Conservation (phyloP, 2,329 filamentous ascomycete genomes). For the Rachicladosporium sp. region DNA sequence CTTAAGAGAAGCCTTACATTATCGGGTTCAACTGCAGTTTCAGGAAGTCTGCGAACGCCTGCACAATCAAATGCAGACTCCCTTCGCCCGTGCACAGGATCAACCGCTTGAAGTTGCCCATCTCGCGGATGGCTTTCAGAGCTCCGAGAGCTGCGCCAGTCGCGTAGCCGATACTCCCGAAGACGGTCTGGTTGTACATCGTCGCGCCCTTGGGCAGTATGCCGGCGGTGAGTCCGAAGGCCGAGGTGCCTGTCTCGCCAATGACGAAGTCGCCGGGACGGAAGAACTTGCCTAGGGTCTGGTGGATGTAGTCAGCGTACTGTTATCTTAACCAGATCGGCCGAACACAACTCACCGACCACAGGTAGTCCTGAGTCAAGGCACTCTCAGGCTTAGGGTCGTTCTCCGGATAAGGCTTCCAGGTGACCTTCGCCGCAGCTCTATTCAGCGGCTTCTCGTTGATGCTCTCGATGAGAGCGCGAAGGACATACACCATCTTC, state of each 20-base stretch:
- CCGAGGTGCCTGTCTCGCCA: slow-evolving; percentile 20
- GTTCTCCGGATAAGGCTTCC: slow-evolving; percentile 28
- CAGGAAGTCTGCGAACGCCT: slow-evolving; percentile 73
- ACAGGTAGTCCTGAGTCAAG: slow-evolving; percentile 15
- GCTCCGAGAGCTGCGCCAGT: slow-evolving; percentile 15
- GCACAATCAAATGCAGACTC: slow-evolving; percentile 47
- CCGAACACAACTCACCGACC: slow-evolving; percentile 4
- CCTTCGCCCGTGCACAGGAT: slow-evolving; percentile 53
- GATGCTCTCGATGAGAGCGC: slow-evolving; percentile 51
- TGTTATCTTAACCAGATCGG: too few relatives aligned
- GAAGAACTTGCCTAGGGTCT: slow-evolving; percentile 10
- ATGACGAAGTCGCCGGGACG: slow-evolving; percentile 14
- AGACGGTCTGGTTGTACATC: slow-evolving; percentile 41
- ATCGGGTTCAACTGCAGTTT: slow-evolving; percentile 51
- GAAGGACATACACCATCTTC: slow-evolving; percentile 51
- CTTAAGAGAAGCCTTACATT: slow-evolving; percentile 4
- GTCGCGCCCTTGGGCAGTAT: slow-evolving; percentile 41
- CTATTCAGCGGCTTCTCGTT: slow-evolving; percentile 41
- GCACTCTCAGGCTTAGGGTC: slow-evolving; percentile 9
- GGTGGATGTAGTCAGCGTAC: background rate
- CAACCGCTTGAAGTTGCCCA: slow-evolving; percentile 31
- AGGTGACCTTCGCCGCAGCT: slow-evolving; percentile 36
- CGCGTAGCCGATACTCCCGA: slow-evolving; percentile 20
- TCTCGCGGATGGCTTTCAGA: slow-evolving; percentile 13
- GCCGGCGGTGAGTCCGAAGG: slow-evolving; percentile 41